Evolutionary conservation across 768 basidiomycete genomes (phyloP).

Genomic region (Chlorophyllum brunneum): DNA sequence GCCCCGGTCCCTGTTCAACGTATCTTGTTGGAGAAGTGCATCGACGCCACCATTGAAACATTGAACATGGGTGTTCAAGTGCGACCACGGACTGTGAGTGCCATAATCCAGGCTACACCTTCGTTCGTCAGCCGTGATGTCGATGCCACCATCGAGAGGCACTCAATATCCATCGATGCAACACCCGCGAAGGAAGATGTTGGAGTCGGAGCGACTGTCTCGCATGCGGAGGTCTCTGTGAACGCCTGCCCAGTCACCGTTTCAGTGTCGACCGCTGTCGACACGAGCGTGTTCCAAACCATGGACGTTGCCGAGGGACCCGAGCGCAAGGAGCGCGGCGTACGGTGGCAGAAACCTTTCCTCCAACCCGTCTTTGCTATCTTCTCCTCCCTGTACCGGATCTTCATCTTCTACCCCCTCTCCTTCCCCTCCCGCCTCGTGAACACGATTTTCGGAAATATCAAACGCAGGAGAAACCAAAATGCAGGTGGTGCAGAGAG

Average conservation of each 20-base stretch:
- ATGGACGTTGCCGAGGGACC: constrained; percentile 12
- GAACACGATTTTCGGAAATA: constrained; percentile 12
- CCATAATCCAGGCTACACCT: constrained; percentile 34
- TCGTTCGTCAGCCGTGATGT: constrained; percentile 28
- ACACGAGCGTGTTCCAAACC: constrained; percentile 29
- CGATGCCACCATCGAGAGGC: constrained; percentile 29
- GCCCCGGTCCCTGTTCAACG: constrained; percentile 19
- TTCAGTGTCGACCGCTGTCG: constrained; percentile 40
- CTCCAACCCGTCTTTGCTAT: constrained; percentile 38
- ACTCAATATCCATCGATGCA: constrained; percentile 45
- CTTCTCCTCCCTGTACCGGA: constrained; percentile 43
- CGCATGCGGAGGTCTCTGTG: constrained; percentile 4
- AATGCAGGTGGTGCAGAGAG: not conserved
- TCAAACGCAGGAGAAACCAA: constrained; percentile 2
- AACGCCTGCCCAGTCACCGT: constrained; percentile 26
- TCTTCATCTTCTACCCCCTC: constrained; percentile 48
- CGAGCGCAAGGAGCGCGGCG: not conserved
- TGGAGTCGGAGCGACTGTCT: constrained; percentile 44
- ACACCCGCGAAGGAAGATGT: constrained; percentile 38
- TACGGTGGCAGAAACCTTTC: constrained; percentile 14
- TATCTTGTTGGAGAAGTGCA: constrained; percentile 39
- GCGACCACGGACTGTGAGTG: constrained; percentile 25
- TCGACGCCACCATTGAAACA: constrained; percentile 38
- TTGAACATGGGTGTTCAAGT: constrained; percentile 29
- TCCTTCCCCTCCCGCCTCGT: constrained; percentile 41